Evolutionary conservation across 1,284 basidiomycete genomes (phyloP).

Genomic region (Sutorius eximius): DNA sequence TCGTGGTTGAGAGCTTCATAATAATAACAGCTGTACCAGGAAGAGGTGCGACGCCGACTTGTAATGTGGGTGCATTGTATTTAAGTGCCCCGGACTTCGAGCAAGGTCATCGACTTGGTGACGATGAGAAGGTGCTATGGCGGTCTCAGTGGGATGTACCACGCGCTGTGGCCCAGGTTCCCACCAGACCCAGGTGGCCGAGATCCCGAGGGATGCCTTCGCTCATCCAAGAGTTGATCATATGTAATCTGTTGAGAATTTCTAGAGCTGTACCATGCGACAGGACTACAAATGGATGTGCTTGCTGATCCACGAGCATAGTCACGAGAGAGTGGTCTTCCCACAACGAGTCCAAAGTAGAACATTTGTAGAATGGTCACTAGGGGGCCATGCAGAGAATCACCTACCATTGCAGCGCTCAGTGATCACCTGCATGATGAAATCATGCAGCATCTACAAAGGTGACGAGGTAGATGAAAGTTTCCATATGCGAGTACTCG

Average conservation of each 20-base stretch:
- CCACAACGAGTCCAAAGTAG: neutral
- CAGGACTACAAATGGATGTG: neutral
- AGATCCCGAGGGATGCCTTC: neutral
- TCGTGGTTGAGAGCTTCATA: constrained; percentile 19
- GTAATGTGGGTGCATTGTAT: constrained; percentile 5
- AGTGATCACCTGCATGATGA: neutral
- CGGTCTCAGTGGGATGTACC: neutral
- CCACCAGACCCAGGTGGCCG: neutral
- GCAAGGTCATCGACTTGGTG: neutral
- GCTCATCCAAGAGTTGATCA: neutral
- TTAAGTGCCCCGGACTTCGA: constrained; percentile 6
- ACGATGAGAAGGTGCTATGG: neutral
- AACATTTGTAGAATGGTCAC: neutral
- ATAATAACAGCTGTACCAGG: neutral
- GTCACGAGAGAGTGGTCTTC: neutral
- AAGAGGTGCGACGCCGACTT: neutral
- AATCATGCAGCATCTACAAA: neutral
- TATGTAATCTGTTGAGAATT: neutral
- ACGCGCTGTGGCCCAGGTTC: neutral
- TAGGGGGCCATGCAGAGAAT: neutral
- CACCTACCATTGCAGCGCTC: neutral
- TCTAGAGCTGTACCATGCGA: neutral
- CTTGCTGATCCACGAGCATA: neutral
- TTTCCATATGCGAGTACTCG: neutral
- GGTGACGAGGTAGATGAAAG: neutral